A percentile compares a stretch with the other conserved stretches of the same genome.
Evolutionary conservation across 768 basidiomycete species (phyloP).

Genomic region (Panus rudis): DNA sequence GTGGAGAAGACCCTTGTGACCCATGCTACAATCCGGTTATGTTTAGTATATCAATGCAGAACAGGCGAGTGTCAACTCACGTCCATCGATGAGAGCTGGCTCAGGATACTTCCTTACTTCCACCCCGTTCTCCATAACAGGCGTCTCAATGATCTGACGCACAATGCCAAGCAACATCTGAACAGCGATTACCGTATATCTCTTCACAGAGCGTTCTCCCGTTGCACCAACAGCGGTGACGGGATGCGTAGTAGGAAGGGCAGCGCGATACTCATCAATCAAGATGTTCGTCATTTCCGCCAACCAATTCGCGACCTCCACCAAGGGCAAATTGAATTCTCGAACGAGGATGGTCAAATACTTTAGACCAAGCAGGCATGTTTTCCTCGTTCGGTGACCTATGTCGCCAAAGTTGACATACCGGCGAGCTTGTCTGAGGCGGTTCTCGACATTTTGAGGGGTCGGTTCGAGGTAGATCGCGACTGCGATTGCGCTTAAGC

Average conservation of each 20-base stretch:
- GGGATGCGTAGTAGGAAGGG: constrained; percentile 8
- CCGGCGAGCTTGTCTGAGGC: constrained; percentile 56
- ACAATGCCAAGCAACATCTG: constrained; percentile 51
- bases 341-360: constrained; percentile 59
- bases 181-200: constrained; percentile 33
- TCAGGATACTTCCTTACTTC: constrained; percentile 50
- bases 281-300: constrained; percentile 50
- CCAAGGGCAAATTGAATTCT: constrained; percentile 42
- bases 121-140: constrained; percentile 31
- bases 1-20: constrained; percentile 43
- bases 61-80: constrained; percentile 27
- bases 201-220: constrained; percentile 9
- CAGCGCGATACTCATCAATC: constrained; percentile 43
- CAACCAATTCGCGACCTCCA: constrained; percentile 57
- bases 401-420: constrained; percentile 66
- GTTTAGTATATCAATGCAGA: not conserved
- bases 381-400: constrained; percentile 55
- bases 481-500: constrained; percentile 66
- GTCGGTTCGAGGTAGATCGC: constrained; percentile 62
- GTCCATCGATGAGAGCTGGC: constrained; percentile 45
- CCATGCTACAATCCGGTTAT: constrained; percentile 40
- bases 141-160: constrained; percentile 41
- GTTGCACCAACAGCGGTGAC: constrained; percentile 9
- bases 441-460: constrained; percentile 36
- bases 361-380: constrained; percentile 70